Conservation (phyloP, 1,284 basidiomycete genomes). For the Irpex sp. region DNA sequence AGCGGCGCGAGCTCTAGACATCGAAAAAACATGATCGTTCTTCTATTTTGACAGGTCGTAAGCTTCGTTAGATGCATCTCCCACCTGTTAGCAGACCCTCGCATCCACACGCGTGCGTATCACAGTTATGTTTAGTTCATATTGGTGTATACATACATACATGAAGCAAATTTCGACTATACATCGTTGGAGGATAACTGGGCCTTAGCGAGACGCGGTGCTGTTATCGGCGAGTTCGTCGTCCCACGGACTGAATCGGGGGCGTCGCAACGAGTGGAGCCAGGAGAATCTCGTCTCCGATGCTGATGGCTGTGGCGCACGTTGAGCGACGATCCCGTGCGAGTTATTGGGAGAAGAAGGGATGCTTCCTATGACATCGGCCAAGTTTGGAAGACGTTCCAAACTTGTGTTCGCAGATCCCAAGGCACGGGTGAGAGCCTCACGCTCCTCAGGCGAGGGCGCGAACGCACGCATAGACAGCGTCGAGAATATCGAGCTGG, state of each 20-base stretch:
- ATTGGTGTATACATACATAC: too few relatives aligned
- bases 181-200: background rate
- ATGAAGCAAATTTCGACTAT: too few relatives aligned
- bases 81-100: too few relatives aligned
- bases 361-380: conserved; percentile 59
- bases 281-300: conserved; percentile 23
- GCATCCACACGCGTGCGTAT: too few relatives aligned
- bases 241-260: conserved; percentile 36
- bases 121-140: too few relatives aligned
- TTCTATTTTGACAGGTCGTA: too few relatives aligned
- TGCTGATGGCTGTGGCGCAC: background rate
- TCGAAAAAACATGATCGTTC: too few relatives aligned
- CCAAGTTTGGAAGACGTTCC: conserved; percentile 69
- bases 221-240: conserved; percentile 23
- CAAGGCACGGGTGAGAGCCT: conserved; percentile 68
- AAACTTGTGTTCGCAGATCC: conserved; percentile 65
- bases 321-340: conserved; percentile 32
- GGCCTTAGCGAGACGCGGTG: conserved; percentile 3
- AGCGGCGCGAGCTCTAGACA: too few relatives aligned
- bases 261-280: conserved; percentile 30
- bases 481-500: conserved; percentile 33
- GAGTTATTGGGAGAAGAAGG: conserved; percentile 54
- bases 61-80: too few relatives aligned
- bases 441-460: conserved; percentile 77
- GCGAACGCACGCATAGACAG: conserved; percentile 68